Base-by-base conservation (phyloP, 306 rosid species). In the Sicyos edulis region DNA sequence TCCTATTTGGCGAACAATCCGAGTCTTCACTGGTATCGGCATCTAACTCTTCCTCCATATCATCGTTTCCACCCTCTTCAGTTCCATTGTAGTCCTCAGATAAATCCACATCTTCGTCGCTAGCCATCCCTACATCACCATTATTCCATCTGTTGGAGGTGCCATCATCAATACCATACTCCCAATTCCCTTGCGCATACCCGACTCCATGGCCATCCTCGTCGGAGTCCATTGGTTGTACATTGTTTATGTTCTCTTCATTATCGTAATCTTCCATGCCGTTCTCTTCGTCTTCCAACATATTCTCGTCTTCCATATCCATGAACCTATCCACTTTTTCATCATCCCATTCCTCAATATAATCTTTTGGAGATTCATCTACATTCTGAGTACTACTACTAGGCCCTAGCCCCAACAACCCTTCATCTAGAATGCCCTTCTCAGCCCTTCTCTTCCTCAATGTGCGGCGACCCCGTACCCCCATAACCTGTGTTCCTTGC, bases 391-490 rank as follows among this genome's bases (percentile, higher is more conserved):
- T 78, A 75, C 83, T 83, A 74, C 72, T 34, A 57, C 79, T 81
- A 7, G 82, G 73, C 19, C 74, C 77, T 14, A 50, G 86, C 58
- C 83, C 83, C 26, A 75, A 66, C 65, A 79, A 79, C 57, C 83
- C 82, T 79, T 88, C 91, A 77, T 87, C 91, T 10, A 86, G 86
- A 77, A 81, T 85, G 79, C 88, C 83, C 79, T 86, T 85, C 66
- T 82, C 93, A 50, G 80, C 82, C 84, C 96, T 83, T 54, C 91
- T 84, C 78, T 89, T 89, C 84, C 99, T 83, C 62, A 91, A 88
- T 0, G 99, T 91, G 7, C 99, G 92, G 54, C 88, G 97, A 10
- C 99, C 97, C 55, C 99, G 88, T 44, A 86, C 85, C 57, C 96
- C 89, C 73, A 83, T 88, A 69, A 86, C 88, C 59, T 75, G 88